Base-by-base conservation (phyloP, 371 early-diverging fungal genomes). In the Mortierella sp. region DNA sequence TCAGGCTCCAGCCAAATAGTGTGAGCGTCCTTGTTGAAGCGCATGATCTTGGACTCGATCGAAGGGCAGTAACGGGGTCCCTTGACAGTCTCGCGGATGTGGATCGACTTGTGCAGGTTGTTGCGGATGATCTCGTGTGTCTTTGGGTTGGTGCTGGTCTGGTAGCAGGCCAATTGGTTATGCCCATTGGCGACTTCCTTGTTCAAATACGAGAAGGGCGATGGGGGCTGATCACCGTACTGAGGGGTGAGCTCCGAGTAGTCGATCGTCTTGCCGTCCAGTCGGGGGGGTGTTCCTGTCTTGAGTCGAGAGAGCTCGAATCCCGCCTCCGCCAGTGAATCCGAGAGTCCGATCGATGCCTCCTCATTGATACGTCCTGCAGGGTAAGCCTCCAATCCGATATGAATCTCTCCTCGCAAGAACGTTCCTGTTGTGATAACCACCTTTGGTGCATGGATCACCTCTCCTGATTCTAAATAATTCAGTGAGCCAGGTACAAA, bases 41-140 rank as follows among this genome's bases (percentile, higher is more conserved):
- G 88, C 69, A 92, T 90, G 31, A 96, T 90, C 84, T 96, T 96
- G 67, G 94, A 91, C 80, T 96, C 96, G 41, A 96, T 87, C 9
- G 95, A 95, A 5, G 96, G 96, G 55, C 96, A 96, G 73, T 96
- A 96, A 10, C 96, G 88, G n/a, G 96, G 96, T 0, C 96, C 96
- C 52, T 92, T 92, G 34, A 96, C 94, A 0, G 94, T 94, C 71
- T 96, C 96, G 24, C 94, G 86, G 48, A 96, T 95, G 79, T 96
- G 96, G 47, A 96, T 93, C 45, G 93, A 94, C 78, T 92, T 86
- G 82, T 95, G 92, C 64, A 96, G 88, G 83, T 96, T 91, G 47
- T 93, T 88, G 5, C 89, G 85, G 66, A 96, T 92, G 50, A 94
- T 87, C 41, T 92, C 84, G 66, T 96, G 96, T 0, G 94, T 91